Base-by-base conservation (phyloP, 2,329 filamentous ascomycete genomes). In the Metarhizium album region DNA sequence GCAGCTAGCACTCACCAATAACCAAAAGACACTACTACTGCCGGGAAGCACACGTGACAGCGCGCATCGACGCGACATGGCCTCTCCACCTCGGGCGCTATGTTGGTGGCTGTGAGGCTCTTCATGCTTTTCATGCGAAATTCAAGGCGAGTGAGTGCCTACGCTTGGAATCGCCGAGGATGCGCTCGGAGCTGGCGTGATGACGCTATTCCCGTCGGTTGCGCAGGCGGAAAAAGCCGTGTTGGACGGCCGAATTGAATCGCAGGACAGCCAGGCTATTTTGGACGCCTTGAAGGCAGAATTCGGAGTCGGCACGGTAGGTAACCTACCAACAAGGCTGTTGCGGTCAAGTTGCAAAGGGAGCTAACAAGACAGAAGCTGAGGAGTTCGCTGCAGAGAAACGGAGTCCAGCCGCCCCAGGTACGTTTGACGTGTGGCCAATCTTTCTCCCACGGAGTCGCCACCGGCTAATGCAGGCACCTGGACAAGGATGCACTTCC, bases 261-360 rank as follows among this genome's bases (percentile, higher is more conserved):
- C 69, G 7, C 71, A 74, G 55, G 71, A 74, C 57, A 74, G 69
- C 61, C 71, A 74, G 59, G 60, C 63, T 24, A 60, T 74, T 24
- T 55, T 70, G 2, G 64, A 68, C 35, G 62, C 62, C 50, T 64
- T 71, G 55, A 66, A 64, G 54, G 62, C 59, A 20, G 61, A 68
- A 52, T 67, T 71, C 52, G 70, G 68, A 50, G 61, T 69, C 16
- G 66, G 61, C 45, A 58, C 61, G 61, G 70, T 73, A 63, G 59
- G 70, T 71, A 47, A 47, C 16, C 16, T 40, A 7, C 37, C 20
- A 20, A 40, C 22, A 43, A 27, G 14, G 14, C 20, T 23, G 40
- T 5, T n/a, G n/a, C n/a, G n/a, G n/a, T n/a, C n/a, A n/a, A n/a
- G n/a, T n/a, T n/a, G n/a, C n/a, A n/a, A n/a, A n/a, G n/a, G n/a